These are phyloP conservation scores for Globisporangium cystogenes DNA, from an alignment of 352 stramenopile genomes.

Conservation along the genomic window DNA sequence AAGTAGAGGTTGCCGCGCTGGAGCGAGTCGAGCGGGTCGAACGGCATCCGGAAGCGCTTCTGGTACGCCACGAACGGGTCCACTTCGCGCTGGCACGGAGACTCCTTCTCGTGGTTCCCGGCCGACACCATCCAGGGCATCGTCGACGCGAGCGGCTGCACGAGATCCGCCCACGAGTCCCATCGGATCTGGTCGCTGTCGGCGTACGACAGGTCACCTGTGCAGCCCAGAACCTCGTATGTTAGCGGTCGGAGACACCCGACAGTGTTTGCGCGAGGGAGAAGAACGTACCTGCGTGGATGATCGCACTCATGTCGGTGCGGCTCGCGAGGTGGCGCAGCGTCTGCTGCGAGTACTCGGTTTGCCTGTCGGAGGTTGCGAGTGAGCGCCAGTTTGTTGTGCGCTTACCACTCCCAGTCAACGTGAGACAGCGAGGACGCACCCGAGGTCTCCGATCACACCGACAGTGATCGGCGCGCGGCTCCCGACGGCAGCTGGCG, in stretches of 20 bases:
- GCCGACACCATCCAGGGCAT: constrained; percentile 77
- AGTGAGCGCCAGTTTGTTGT: background rate
- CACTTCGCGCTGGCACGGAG: constrained; percentile 45
- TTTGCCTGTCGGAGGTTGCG: constrained; percentile 46
- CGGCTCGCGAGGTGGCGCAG: constrained; percentile 56
- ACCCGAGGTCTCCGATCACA: constrained; percentile 89
- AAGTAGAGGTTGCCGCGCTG: constrained; percentile 90
- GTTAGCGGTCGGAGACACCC: background rate
- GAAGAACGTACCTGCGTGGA: constrained; percentile 46
- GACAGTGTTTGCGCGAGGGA: background rate
- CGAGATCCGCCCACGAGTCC: constrained; percentile 86
- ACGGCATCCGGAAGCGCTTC: constrained; percentile 86
- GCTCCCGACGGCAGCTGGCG: constrained; percentile 37
- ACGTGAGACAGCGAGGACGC: background rate
- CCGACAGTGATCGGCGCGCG: constrained; percentile 62
- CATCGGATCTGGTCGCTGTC: constrained; percentile 82
- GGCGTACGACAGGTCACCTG: constrained; percentile 87
- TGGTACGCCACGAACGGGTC: constrained; percentile 85
- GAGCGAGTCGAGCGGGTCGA: constrained; percentile 30
- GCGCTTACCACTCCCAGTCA: background rate
- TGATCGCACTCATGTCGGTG: constrained; percentile 43
- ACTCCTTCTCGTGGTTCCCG: constrained; percentile 87
- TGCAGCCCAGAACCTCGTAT: no score
- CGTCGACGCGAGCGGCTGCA: constrained; percentile 66
- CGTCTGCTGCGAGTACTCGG: constrained; percentile 82